Evolutionary conservation across 352 stramenopile species (phyloP).

Genomic region (Phytopythium kandeliae): DNA sequence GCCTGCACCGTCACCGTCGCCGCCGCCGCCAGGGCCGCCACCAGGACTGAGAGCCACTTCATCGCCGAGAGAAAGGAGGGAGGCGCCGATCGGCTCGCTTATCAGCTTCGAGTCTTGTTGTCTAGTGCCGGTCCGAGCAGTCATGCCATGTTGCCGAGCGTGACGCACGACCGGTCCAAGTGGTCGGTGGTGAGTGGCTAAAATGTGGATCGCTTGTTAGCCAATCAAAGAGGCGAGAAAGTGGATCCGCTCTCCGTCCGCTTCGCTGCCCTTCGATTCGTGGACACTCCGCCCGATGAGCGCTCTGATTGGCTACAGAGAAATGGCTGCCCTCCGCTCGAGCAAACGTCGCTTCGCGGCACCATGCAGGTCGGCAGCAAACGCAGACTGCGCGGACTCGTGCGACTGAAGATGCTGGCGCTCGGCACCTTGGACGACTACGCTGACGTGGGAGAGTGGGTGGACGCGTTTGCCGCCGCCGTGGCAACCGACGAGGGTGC

Average conservation of each 20-base stretch:
- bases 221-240: background rate
- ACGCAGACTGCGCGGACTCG: too few species aligned
- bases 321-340: background rate
- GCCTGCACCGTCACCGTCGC: slow-evolving; percentile 30
- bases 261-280: too few species aligned
- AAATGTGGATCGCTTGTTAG: background rate
- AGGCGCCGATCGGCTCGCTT: too few species aligned
- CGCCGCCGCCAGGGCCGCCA: slow-evolving; percentile 28
- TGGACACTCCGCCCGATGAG: too few species aligned
- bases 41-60: slow-evolving; percentile 33
- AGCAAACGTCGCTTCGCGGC: background rate
- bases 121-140: too few species aligned
- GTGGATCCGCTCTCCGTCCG: background rate
- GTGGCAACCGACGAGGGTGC: background rate
- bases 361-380: too few species aligned
- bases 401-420: background rate
- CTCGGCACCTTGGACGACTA: background rate
- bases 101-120: too few species aligned
- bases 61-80: slow-evolving; percentile 18
- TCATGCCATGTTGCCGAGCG: too few species aligned
- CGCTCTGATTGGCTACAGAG: too few species aligned
- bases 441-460: background rate
- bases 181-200: background rate
- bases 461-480: slow-evolving; percentile 1
- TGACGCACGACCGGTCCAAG: too few species aligned